Evolutionary conservation across 805 yeast genomes (phyloP), one percentile per base, ranked within the genome.

Genomic region (Kluyveromyces siamensis): DNA sequence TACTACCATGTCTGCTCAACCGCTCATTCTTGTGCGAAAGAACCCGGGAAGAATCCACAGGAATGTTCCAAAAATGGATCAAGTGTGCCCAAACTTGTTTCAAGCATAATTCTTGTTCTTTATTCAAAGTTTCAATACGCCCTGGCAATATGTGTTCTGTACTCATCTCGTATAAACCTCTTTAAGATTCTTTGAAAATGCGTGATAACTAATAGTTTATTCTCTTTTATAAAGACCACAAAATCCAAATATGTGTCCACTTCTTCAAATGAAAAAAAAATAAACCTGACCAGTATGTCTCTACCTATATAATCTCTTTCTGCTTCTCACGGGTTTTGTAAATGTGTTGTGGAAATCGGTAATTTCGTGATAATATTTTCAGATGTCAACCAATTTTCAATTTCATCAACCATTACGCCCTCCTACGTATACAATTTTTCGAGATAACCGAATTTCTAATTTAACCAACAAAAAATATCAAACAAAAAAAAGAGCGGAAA

Each of bases 81-180:
- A 80, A 57, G 56, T 80, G 74, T 45, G 83, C 80, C 89, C 90
- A 86, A 5, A 76, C 73, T 58, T 83, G 87, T 63, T 86, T 86
- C 59, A 84, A 66, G 17, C 74, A 72, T 45, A 74, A 57, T 58
- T 84, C 90, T 62, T 84, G 81, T 21, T 82, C 84, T 1, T 67
- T 55, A 3, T 76, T 71, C 33, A 80, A 60, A 2, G 75, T 70
- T 49, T 68, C 70, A 40, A 71, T 68, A 53, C 77, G 70, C 6
- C 81, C 80, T 6, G 69, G 61, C 2, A 68, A 61, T 13, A 49
- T 8, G 11, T 30, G 35, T 13, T 30, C 35, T 7, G 35, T 30
- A 30, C 35, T 30, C 35, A 30, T 30, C 35, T 30, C 35, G 35
- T 10, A 30, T 11, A 30, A 30, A 30, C 14, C 14, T 11, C 35